Conservation (phyloP, 1,139 yeast genomes). For the Geotrichum reessii region DNA sequence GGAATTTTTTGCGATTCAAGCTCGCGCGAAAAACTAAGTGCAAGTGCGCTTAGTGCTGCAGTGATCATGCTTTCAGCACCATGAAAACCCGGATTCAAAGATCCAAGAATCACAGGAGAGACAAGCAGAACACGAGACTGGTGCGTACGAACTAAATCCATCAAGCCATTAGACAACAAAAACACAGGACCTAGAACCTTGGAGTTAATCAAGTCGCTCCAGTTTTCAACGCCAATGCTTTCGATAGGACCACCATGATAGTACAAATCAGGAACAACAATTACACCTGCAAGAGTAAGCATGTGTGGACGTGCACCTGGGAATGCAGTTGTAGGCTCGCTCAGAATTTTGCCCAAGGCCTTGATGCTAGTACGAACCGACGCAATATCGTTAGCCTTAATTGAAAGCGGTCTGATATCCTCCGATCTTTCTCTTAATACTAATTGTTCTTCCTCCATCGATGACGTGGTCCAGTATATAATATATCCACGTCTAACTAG, state of each 20-base stretch:
- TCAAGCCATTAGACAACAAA: slow-evolving; percentile 52
- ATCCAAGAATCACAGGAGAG: slow-evolving; percentile 39
- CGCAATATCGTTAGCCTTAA: slow-evolving; percentile 41
- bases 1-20: slow-evolving; percentile 33
- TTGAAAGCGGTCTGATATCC: slow-evolving; percentile 52
- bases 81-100: slow-evolving; percentile 40
- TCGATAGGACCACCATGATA: slow-evolving; percentile 70
- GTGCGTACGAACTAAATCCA: slow-evolving; percentile 49
- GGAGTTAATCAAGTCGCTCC: slow-evolving; percentile 48
- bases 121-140: slow-evolving; percentile 38
- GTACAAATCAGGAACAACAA: slow-evolving; percentile 58
- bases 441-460: slow-evolving; percentile 55
- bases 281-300: slow-evolving; percentile 50
- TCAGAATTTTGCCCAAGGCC: slow-evolving; percentile 40
- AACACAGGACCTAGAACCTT: slow-evolving; percentile 47
- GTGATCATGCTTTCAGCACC: slow-evolving; percentile 38
- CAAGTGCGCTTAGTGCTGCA: slow-evolving; percentile 36
- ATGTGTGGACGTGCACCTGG: slow-evolving; percentile 51
- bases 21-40: slow-evolving; percentile 39
- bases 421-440: slow-evolving; percentile 50
- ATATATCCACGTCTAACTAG: slow-evolving; percentile 74
- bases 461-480: slow-evolving; percentile 66
- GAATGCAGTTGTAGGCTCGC: slow-evolving; percentile 42
- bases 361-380: slow-evolving; percentile 37
- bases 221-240: slow-evolving; percentile 46